phyloP scores from a whole-genome alignment of 2,329 filamentous ascomycete species.

The Colletotrichum eleusines region DNA sequence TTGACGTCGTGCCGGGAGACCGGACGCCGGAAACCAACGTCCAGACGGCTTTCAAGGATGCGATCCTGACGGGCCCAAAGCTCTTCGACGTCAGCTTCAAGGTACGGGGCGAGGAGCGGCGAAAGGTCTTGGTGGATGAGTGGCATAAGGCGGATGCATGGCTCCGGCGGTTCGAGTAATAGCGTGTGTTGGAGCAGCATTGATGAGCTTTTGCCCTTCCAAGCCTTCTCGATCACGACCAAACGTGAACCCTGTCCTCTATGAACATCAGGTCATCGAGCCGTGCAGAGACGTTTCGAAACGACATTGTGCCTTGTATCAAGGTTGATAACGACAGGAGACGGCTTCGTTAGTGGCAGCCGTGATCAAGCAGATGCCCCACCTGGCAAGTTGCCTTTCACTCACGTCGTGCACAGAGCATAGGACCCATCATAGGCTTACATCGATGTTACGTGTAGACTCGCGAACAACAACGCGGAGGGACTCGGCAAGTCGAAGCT shows the following conservation, averaged over 20 bases:
- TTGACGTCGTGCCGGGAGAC: slow-evolving; percentile 50
- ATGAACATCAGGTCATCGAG: neutral
- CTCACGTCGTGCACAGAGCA: neutral
- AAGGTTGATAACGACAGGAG: neutral
- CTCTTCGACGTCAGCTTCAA: slow-evolving; percentile 7
- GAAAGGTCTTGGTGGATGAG: neutral
- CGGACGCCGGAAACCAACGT: neutral
- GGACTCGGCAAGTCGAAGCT: slow-evolving; percentile 19
- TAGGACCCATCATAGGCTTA: slow-evolving; percentile 22
- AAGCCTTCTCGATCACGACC: neutral
- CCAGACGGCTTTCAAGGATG: slow-evolving; percentile 20
- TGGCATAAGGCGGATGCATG: slow-evolving; percentile 16
- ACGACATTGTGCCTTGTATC: too few species aligned
- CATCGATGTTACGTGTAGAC: slow-evolving; percentile 13
- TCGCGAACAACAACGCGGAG: slow-evolving; percentile 1
- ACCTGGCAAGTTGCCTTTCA: slow-evolving; percentile 1
- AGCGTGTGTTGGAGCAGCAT: neutral
- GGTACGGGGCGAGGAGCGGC: neutral
- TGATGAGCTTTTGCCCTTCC: neutral
- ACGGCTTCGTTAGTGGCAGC: slow-evolving; percentile 17
- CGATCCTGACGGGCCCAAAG: slow-evolving; percentile 15
- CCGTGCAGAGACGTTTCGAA: neutral
- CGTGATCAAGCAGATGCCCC: neutral
- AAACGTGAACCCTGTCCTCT: too few species aligned
- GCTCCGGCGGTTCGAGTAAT: slow-evolving; percentile 17